Percentiles rank a stretch among this genome's conserved stretches.
Evolutionary conservation across 768 basidiomycete genomes (phyloP).

Genomic region (Holtermannia corniformis): DNA sequence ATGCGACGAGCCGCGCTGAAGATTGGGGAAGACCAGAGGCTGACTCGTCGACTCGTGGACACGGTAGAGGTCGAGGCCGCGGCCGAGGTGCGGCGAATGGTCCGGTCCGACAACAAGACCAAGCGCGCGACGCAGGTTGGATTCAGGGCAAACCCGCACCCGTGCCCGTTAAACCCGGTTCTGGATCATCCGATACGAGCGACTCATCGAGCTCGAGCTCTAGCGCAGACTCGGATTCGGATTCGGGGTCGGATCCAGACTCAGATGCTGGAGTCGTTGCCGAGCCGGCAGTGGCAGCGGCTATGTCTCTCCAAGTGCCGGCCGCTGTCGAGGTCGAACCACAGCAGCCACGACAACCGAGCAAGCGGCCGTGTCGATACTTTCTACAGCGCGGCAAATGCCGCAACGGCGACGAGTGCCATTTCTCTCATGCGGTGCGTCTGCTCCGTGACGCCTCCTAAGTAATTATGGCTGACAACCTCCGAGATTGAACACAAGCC

Average conservation of each 20-base stretch:
- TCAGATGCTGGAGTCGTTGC: no score
- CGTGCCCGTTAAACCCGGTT: no score
- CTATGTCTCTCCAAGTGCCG: no score
- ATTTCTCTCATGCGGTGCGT: slow-evolving; percentile 23
- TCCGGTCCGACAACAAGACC: not conserved
- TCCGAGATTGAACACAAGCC: no score
- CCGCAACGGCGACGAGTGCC: slow-evolving; percentile 31
- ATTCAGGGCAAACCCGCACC: no score
- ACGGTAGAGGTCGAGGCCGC: slow-evolving; percentile 35
- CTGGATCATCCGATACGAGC: no score
- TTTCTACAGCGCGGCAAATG: slow-evolving; percentile 28
- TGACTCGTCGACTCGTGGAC: slow-evolving; percentile 20
- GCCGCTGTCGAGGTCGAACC: not conserved
- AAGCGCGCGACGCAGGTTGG: not conserved
- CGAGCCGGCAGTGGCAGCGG: not conserved
- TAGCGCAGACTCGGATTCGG: slow-evolving; percentile 25
- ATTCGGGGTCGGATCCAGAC: slow-evolving; percentile 11
- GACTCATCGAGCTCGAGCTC: not conserved
- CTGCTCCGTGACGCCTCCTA: no score
- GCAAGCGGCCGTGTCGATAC: slow-evolving; percentile 18
- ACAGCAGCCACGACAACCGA: not conserved
- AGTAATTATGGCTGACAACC: no score
- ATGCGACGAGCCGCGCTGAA: slow-evolving; percentile 17
- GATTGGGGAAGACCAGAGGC: slow-evolving; percentile 16
- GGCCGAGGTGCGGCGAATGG: slow-evolving; percentile 10